phyloP scores from a whole-genome alignment of 1,139 yeast genomes.

The Zygosaccharomyces sapae region DNA sequence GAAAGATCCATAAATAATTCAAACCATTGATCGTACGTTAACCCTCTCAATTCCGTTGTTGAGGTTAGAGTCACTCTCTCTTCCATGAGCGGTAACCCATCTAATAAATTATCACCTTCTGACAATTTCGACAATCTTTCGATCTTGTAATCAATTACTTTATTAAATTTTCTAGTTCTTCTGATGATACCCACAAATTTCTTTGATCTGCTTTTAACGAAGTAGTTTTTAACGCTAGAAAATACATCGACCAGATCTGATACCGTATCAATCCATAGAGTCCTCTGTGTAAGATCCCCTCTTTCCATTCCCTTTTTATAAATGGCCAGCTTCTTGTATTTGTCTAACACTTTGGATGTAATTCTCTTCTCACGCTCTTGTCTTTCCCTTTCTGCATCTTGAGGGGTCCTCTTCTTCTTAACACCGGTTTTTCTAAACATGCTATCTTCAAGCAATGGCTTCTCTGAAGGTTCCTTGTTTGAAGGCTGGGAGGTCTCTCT shows the following conservation, averaged over 20 bases:
- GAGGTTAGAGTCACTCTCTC: slow-evolving; percentile 42
- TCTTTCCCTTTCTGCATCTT: slow-evolving; percentile 55
- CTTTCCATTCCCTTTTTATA: slow-evolving; percentile 51
- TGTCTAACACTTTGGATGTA: slow-evolving; percentile 57
- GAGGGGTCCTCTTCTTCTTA: slow-evolving; percentile 33
- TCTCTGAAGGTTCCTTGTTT: slow-evolving; percentile 23
- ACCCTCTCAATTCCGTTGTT: slow-evolving; percentile 61
- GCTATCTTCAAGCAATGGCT: slow-evolving; percentile 40
- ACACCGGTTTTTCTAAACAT: slow-evolving; percentile 30
- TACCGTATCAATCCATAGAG: slow-evolving; percentile 82
- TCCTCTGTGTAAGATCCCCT: slow-evolving; percentile 59
- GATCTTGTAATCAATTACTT: slow-evolving; percentile 67
- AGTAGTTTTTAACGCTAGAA: slow-evolving; percentile 69
- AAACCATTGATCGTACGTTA: slow-evolving; percentile 79
- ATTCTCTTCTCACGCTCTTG: slow-evolving; percentile 56
- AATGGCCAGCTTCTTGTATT: slow-evolving; percentile 57
- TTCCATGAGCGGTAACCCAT: slow-evolving; percentile 37
- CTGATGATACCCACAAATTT: slow-evolving; percentile 64
- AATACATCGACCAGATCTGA: slow-evolving; percentile 80
- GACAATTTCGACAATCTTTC: slow-evolving; percentile 63
- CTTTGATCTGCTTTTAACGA: slow-evolving; percentile 68
- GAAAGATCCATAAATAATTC: slow-evolving; percentile 76
- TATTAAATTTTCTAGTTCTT: slow-evolving; percentile 55
- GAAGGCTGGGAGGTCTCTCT: slow-evolving; percentile 21
- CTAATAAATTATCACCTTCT: slow-evolving; percentile 50